Conservation (phyloP, 257 asterid species). For the Lycium ferocissimum region DNA sequence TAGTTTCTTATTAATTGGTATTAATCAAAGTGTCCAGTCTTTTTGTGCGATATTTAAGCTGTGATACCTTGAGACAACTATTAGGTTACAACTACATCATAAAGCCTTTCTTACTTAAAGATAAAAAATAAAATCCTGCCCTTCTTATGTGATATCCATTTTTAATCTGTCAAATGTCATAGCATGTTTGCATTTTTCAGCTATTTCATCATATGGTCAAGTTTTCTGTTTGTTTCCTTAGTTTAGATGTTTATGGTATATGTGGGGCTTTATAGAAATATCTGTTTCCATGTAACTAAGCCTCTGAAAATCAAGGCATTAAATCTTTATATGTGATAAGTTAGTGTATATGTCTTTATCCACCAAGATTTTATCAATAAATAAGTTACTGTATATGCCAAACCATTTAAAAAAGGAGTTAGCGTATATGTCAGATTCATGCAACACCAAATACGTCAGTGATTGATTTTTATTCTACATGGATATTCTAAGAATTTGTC, state of each 20-base stretch:
- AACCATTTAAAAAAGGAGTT: neutral
- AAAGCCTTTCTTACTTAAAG: neutral
- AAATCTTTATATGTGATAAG: neutral
- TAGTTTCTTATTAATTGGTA: neutral
- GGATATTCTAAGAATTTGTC: neutral
- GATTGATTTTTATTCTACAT: neutral
- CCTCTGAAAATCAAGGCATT: neutral
- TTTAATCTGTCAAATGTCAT: neutral
- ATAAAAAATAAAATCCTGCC: neutral
- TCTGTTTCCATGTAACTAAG: conserved; percentile 3
- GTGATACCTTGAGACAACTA: neutral
- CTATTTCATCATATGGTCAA: neutral
- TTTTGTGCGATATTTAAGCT: neutral
- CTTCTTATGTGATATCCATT: neutral
- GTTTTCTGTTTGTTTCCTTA: neutral
- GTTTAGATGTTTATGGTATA: neutral
- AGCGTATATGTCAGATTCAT: neutral
- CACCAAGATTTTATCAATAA: no score
- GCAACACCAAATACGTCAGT: conserved; percentile 2
- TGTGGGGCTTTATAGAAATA: neutral
- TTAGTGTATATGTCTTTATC: neutral
- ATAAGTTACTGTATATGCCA: neutral
- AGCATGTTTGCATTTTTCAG: neutral
- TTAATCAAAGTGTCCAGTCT: neutral
- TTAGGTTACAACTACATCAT: conserved; percentile 1